Evolutionary conservation across 805 yeast genomes (phyloP), one percentile per base, ranked within the genome.

Genomic region (Hagleromyces aurorensis): DNA sequence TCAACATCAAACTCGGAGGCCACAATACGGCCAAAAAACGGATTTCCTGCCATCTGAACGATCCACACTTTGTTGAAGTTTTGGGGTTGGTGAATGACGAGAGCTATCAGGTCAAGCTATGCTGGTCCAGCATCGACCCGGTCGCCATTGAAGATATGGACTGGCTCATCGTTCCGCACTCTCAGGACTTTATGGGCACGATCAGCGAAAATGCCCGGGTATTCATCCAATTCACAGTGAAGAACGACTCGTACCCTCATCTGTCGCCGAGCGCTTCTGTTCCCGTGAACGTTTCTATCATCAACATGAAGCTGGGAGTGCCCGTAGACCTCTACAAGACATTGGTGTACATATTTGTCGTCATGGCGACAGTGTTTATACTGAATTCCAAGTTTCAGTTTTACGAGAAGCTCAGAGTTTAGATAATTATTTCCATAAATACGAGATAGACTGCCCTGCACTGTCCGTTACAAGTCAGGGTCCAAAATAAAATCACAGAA

Each of bases 401-500:
- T 9, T 32, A 34, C 13, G 30, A 25, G 13, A 11, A 23, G 31
- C 21, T 39, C 15, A 32, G 22, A 19, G 19, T 9, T 16, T 30
- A 18, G 13, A 4, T 20, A 9, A 16, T 12, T 10, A 11, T 15
- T 20, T 13, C 10, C 7, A 9, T 26, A 27, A 21, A 28, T 16
- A 28, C 11, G 12, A 16, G 7, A 13, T 21, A n/a, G n/a, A n/a
- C n/a, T n/a, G n/a, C n/a, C n/a, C n/a, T n/a, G n/a, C 11, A 8
- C 12, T 15, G 17, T 9, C 17, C 12, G 14, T 41, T 36, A 63
- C 13, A 52, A 36, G 17, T 61, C 65, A 5, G 70, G 70, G 30
- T 62, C 47, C 21, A 69, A 37, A 17, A 70, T 57, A 43, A 75
- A 75, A 12, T 67, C 62, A 33, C 77, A 72, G 54, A 83, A 82